Evolutionary conservation across 306 rosid species (phyloP).

Genomic region (Begonia masoniana): DNA sequence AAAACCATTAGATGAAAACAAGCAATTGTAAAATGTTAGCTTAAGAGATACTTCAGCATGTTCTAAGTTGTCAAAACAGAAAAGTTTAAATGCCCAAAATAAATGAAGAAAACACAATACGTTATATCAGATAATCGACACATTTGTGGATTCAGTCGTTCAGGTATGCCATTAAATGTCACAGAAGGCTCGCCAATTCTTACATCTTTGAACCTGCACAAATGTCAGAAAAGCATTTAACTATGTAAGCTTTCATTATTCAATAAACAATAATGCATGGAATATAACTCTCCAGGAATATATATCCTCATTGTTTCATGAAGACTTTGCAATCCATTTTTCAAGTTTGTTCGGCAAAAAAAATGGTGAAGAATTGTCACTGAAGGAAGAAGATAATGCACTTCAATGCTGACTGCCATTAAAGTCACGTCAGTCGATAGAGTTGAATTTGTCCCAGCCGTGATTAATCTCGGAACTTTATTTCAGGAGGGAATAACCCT

Average conservation of each 20-base stretch:
- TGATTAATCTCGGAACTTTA: too few relatives aligned
- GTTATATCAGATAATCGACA: slow-evolving; percentile 80
- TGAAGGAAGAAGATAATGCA: too few relatives aligned
- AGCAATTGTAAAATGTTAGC: too few relatives aligned
- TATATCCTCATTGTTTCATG: background rate
- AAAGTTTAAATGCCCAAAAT: slow-evolving; percentile 1
- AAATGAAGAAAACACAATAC: slow-evolving; percentile 19
- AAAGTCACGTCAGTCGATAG: too few relatives aligned
- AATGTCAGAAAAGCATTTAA: background rate
- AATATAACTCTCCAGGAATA: background rate
- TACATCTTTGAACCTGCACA: slow-evolving; percentile 54
- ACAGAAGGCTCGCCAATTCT: slow-evolving; percentile 53
- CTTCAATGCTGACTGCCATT: too few relatives aligned
- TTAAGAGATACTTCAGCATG: background rate
- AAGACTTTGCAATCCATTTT: background rate
- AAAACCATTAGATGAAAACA: too few relatives aligned
- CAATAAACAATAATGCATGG: too few relatives aligned
- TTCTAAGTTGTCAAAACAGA: background rate
- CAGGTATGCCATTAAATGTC: slow-evolving; percentile 28
- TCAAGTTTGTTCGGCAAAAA: background rate
- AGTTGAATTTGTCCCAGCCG: too few relatives aligned
- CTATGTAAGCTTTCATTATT: too few relatives aligned
- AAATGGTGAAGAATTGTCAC: background rate
- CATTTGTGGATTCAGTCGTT: slow-evolving; percentile 41
- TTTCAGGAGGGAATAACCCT: too few relatives aligned